A percentile compares a stretch with the other conserved stretches of the same genome.
Evolutionary conservation across 495 filamentous ascomycete genomes (phyloP).

Genomic region (Neurospora hispaniola): DNA sequence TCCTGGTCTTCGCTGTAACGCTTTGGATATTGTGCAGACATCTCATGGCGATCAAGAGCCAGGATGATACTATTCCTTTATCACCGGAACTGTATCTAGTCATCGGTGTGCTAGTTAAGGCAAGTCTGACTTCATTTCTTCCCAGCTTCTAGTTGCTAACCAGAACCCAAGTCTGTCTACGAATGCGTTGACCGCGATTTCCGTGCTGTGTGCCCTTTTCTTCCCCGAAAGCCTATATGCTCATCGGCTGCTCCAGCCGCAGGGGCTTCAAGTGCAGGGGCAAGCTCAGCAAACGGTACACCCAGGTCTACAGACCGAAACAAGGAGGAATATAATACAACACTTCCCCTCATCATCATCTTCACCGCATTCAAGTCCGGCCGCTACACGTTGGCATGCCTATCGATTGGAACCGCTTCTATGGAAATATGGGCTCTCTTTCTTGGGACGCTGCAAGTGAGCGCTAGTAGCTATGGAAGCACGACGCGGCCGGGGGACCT

Average conservation of each 20-base stretch:
- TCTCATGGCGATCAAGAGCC: neutral
- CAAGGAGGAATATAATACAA: neutral
- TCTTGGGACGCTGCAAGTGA: neutral
- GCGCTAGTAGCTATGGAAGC: neutral
- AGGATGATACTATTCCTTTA: neutral
- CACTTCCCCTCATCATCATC: neutral
- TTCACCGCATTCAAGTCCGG: neutral
- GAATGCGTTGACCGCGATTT: neutral
- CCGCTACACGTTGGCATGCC: neutral
- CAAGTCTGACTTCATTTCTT: neutral
- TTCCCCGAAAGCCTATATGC: neutral
- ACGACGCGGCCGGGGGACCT: neutral
- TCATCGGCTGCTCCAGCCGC: neutral
- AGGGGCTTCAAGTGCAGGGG: neutral
- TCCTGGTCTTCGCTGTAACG: neutral
- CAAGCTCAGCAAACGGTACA: neutral
- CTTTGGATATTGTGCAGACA: neutral
- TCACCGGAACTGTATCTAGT: neutral
- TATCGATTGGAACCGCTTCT: neutral
- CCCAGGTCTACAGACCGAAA: neutral
- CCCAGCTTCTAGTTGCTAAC: neutral
- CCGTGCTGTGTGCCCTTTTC: neutral
- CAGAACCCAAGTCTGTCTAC: neutral
- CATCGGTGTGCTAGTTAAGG: neutral
- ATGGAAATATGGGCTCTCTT: neutral